Evolutionary conservation across 31 red algal species (phyloP).

Genomic region (Odonthalia washingtoniensis): DNA sequence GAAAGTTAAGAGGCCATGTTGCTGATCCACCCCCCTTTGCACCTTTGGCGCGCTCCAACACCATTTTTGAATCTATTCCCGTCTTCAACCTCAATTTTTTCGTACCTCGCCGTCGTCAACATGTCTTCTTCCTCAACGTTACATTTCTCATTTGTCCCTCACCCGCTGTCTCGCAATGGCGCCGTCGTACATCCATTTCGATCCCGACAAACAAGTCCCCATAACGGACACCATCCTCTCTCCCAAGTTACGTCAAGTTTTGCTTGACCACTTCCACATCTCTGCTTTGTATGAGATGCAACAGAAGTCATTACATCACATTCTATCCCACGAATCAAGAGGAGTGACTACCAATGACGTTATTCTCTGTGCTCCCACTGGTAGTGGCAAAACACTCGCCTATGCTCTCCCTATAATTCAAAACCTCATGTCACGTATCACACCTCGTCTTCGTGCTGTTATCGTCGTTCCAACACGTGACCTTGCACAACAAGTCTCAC

Average conservation of each 20-base stretch:
- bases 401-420: constrained; percentile 95
- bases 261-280: constrained; percentile 43
- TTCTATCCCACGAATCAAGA: constrained; percentile 32
- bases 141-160: no score
- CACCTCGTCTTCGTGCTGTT: constrained; percentile 75
- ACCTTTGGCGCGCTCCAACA: no score
- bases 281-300: constrained; percentile 71
- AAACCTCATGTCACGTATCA: constrained; percentile 45
- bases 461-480: constrained; percentile 96
- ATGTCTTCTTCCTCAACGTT: no score
- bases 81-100: no score
- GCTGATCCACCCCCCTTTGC: no score
- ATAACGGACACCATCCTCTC: neutral
- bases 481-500: constrained; percentile 79
- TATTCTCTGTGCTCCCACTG: constrained; percentile 92
- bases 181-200: constrained; percentile 4
- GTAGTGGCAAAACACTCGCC: constrained; percentile 94
- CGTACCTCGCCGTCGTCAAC: no score
- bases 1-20: no score
- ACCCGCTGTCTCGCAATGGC: no score
- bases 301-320: constrained; percentile 27
- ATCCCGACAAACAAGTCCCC: neutral
- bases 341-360: constrained; percentile 52
- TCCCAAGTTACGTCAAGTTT: constrained; percentile 12
- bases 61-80: no score